A percentile compares a stretch with the other conserved stretches of the same genome.
Conservation (phyloP, 176 grass and related monocot genomes). For the Juncus inflexus region DNA sequence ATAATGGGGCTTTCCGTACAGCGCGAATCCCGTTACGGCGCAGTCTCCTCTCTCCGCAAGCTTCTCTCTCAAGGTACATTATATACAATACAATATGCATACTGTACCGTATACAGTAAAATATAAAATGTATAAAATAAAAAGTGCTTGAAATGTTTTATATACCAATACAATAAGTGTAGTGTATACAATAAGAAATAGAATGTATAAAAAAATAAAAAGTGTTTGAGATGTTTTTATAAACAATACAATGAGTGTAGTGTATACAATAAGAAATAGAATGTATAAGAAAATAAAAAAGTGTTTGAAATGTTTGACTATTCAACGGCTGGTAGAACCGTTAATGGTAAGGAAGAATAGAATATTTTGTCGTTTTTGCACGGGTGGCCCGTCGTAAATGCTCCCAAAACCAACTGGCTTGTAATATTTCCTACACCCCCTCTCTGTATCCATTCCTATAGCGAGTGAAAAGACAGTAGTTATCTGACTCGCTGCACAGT, state of each 20-base stretch:
- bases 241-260: neutral
- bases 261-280: neutral
- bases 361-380: conserved; percentile 18
- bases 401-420: conserved; percentile 24
- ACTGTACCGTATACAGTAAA: too few relatives aligned
- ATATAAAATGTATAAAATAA: too few relatives aligned
- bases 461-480: neutral
- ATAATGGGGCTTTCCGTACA: conserved; percentile 1
- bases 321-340: too few relatives aligned
- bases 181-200: neutral
- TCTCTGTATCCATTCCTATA: neutral
- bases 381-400: conserved; percentile 13
- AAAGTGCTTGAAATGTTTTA: too few relatives aligned
- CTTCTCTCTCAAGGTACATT: conserved; percentile 17
- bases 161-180: neutral
- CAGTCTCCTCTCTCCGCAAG: neutral
- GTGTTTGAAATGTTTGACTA: too few relatives aligned
- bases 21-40: conserved; percentile 10
- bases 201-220: too few relatives aligned
- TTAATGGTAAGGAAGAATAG: conserved; percentile 2
- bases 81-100: too few relatives aligned
- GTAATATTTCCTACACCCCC: neutral
- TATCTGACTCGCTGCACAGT: neutral
- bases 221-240: too few relatives aligned
- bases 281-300: too few relatives aligned